These are phyloP conservation scores for Alternaria atra DNA, from an alignment of 2,329 filamentous ascomycete genomes.

Conservation along the genomic window DNA sequence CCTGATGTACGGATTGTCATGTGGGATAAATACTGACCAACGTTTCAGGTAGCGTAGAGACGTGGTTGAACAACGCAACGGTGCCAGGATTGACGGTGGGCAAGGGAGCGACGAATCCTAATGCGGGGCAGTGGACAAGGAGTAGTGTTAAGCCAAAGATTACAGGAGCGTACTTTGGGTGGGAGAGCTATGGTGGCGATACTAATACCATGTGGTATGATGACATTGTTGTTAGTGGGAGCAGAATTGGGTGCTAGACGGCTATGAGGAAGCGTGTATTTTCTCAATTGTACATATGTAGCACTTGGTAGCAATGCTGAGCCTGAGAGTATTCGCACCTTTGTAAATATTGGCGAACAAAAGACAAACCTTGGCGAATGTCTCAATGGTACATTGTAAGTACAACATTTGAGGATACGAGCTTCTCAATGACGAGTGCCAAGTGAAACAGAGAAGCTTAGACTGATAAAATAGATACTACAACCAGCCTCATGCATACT, in stretches of 20 bases:
- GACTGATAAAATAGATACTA: background rate
- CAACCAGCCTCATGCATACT: background rate
- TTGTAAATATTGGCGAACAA: background rate
- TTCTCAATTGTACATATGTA: background rate
- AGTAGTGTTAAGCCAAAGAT: slow-evolving; percentile 62
- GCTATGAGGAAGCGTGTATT: background rate
- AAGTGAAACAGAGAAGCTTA: background rate
- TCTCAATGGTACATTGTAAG: background rate
- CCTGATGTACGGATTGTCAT: no score
- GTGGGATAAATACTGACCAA: no score
- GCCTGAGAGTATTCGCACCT: background rate
- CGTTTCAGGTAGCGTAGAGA: slow-evolving; percentile 59
- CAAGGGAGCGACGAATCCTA: slow-evolving; percentile 59
- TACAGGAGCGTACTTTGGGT: slow-evolving; percentile 67
- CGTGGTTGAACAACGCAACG: slow-evolving; percentile 65
- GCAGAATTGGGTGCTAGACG: slow-evolving; percentile 59
- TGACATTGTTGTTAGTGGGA: slow-evolving; percentile 62
- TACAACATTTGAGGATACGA: background rate
- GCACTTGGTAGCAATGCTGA: background rate
- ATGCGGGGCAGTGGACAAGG: slow-evolving; percentile 64
- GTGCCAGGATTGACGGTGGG: slow-evolving; percentile 63
- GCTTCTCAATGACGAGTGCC: background rate
- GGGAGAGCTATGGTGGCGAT: slow-evolving; percentile 70
- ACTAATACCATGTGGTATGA: slow-evolving; percentile 71
- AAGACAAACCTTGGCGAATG: background rate